phyloP scores from a whole-genome alignment of 345 rosid genomes.

The Angophora floribunda region DNA sequence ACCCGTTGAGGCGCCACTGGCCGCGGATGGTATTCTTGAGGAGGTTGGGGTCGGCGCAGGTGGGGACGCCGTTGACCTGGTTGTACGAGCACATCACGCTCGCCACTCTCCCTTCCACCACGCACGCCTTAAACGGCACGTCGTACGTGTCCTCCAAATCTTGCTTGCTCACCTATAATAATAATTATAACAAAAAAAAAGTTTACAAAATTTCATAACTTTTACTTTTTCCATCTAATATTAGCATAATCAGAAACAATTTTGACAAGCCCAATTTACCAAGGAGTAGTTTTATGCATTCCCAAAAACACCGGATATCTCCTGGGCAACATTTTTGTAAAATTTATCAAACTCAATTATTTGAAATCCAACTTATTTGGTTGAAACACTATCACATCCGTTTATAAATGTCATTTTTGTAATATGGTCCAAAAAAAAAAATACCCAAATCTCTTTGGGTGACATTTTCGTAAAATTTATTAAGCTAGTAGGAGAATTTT shows the following conservation, averaged over 20 bases:
- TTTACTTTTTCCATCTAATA: not conserved
- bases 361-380: too few species aligned
- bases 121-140: conserved; percentile 86
- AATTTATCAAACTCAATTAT: not conserved
- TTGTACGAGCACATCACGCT: conserved; percentile 99
- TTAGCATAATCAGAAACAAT: not conserved
- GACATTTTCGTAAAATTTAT: not conserved
- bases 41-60: conserved; percentile 82
- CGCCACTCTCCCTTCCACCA: conserved; percentile 74
- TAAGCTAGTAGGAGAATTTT: not conserved
- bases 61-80: conserved; percentile 91
- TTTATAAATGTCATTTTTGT: too few species aligned
- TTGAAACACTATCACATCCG: too few species aligned
- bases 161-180: conserved; percentile 71
- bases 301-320: not conserved
- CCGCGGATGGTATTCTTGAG: conserved; percentile 79
- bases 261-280: not conserved
- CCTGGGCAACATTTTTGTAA: not conserved
- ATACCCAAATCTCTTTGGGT: too few species aligned
- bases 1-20: conserved; percentile 89
- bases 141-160: conserved; percentile 84
- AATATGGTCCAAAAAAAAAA: not conserved
- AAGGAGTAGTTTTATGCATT: not conserved
- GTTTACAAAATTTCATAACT: not conserved
- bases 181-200: too few species aligned